Evolutionary conservation across 23 red algal species (phyloP).

Genomic region (Cyanidium caldarium): DNA sequence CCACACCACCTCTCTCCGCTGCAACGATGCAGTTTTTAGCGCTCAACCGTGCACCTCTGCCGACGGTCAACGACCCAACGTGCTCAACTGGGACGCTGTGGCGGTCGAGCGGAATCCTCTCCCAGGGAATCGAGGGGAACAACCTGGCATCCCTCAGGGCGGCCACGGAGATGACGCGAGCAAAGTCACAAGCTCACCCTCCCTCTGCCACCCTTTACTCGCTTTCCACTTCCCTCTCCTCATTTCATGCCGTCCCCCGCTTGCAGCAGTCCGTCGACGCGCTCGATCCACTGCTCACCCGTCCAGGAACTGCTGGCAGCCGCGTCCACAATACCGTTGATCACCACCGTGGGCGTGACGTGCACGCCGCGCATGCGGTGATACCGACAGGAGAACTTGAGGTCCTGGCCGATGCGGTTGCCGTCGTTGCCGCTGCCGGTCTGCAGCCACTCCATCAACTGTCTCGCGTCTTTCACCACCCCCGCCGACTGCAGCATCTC

Average conservation of each 20-base stretch:
- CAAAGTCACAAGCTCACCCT: no score
- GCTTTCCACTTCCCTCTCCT: no score
- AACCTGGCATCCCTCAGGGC: no score
- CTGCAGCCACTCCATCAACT: conserved; percentile 1
- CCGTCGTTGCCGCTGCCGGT: conserved; percentile 1
- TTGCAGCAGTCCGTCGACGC: not conserved
- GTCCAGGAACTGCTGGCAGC: conserved; percentile 17
- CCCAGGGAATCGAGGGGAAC: no score
- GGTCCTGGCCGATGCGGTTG: not conserved
- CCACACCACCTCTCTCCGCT: no score
- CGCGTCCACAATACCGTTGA: conserved; percentile 14
- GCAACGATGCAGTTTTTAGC: no score
- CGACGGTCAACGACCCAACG: no score
- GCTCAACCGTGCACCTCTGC: no score
- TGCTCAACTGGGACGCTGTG: no score
- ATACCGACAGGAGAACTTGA: conserved; percentile 16
- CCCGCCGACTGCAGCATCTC: not conserved
- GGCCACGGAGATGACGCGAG: no score
- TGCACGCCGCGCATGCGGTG: conserved; percentile 12
- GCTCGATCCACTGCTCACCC: conserved; percentile 7
- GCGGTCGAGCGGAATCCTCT: no score
- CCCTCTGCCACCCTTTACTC: no score
- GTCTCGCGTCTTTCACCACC: not conserved
- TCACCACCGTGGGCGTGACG: conserved; percentile 12
- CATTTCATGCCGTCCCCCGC: not conserved